Evolutionary conservation across 495 filamentous ascomycete species (phyloP), one percentile per base, ranked within the genome.

Genomic region (Aspergillus panamensis): DNA sequence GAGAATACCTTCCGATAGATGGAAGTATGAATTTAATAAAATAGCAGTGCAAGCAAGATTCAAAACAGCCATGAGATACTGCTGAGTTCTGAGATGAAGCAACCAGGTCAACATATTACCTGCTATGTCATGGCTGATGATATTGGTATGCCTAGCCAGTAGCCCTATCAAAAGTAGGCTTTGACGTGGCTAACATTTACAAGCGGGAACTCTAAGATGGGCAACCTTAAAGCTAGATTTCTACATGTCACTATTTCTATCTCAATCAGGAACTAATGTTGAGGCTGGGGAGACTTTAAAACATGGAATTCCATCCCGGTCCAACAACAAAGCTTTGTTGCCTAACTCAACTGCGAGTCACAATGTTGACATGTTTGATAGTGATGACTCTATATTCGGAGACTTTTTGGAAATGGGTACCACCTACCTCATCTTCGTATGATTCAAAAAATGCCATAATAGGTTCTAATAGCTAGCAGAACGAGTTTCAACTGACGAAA

Each of bases 81-180:
- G 6, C 86, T 96, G 54, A 74, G 73, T 14, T 84, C 80, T 1
- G 72, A 81, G 0, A 62, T 96, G 42, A 79, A 75, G 8, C 72
- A 65, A 8, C 59, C 74, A 9, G 78, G 77, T 8, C 84, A 93
- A 45, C 73, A 68, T 14, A 77, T 97, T 43, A 73, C 73, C 20
- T 94, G 89, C 58, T 84, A 90, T 69, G 79, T 90, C 12, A 89
- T 88, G 72, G 97, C 94, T 62, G 93, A 97, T 69, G 88, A 91
- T 39, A 89, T 97, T 59, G 91, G 85, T 87, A 67, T 62, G 73
- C 60, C 0, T 30, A 13, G 7, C 31, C 25, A 8, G 25, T 16
- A 32, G 19, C 2, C 16, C 20, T 9, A 20, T 20, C 7, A 16
- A 40, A 16, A 40, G 7, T 5, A 40, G 3, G 16, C 4, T 17